Evolutionary conservation across 768 basidiomycete genomes (phyloP).

Genomic region (Lentinula guzmanii): DNA sequence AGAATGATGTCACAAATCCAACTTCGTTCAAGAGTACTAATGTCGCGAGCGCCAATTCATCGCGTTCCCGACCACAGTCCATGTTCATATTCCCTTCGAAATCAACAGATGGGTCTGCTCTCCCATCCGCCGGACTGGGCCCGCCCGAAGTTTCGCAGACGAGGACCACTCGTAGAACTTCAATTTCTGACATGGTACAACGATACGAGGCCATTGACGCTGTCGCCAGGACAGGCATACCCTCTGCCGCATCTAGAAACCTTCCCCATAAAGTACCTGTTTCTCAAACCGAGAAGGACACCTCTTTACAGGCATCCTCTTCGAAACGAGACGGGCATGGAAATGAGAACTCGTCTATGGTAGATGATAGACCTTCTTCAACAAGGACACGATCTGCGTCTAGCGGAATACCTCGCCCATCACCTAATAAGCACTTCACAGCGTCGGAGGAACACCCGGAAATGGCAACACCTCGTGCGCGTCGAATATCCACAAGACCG

Average conservation of each 20-base stretch:
- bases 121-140: constrained; percentile 30
- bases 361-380: not conserved
- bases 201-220: constrained; percentile 64
- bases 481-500: constrained; percentile 23
- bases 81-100: constrained; percentile 67
- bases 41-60: constrained; percentile 15
- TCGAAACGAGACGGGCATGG: not conserved
- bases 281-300: not conserved
- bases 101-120: constrained; percentile 32
- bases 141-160: constrained; percentile 42
- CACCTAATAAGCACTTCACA: not conserved
- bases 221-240: constrained; percentile 19
- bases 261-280: constrained; percentile 20
- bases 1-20: not conserved
- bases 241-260: constrained; percentile 19
- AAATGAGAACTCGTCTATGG: not conserved
- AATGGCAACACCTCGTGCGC: constrained; percentile 17
- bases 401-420: not conserved
- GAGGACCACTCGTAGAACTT: constrained; percentile 53
- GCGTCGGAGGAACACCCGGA: constrained; percentile 13
- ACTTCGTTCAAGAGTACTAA: constrained; percentile 8
- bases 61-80: constrained; percentile 72
- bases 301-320: not conserved
- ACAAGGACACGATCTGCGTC: not conserved
- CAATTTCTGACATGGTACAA: constrained; percentile 85